Conservation (phyloP, 2,329 filamentous ascomycete species). For the Aschersonia sp. region DNA sequence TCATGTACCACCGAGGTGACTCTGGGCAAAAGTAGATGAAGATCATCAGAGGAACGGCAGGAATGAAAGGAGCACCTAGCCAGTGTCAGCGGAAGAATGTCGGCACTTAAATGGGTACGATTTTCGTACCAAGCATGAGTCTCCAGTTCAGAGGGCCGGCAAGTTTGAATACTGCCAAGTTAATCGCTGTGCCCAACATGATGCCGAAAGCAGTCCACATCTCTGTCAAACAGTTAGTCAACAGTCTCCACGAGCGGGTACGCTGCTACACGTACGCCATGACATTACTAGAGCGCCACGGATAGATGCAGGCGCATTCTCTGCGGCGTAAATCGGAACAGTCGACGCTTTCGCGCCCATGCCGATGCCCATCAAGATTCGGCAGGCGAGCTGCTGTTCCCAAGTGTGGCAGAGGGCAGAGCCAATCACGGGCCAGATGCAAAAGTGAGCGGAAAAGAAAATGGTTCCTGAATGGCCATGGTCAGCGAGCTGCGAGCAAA, state of each 20-base stretch:
- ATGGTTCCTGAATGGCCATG: constrained; percentile 25
- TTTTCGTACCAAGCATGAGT: constrained; percentile 28
- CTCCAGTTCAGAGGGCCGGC: constrained; percentile 18
- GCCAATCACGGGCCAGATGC: constrained; percentile 48
- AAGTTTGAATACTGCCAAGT: constrained; percentile 14
- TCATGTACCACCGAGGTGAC: constrained; percentile 49
- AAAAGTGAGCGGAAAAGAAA: constrained; percentile 61
- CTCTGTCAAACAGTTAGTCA: constrained; percentile 20
- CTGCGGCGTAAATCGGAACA: constrained; percentile 61
- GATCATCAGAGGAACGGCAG: constrained; percentile 35
- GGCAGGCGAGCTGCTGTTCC: constrained; percentile 51
- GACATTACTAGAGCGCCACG: constrained; percentile 69
- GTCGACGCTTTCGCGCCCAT: constrained; percentile 52
- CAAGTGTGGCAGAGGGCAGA: constrained; percentile 50
- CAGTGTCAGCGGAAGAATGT: not conserved
- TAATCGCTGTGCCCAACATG: constrained; percentile 26
- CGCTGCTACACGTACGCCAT: constrained; percentile 31
- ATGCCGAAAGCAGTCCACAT: constrained; percentile 48
- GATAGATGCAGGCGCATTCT: constrained; percentile 53
- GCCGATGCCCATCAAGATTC: constrained; percentile 54
- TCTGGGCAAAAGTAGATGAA: constrained; percentile 49
- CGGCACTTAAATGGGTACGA: not conserved
- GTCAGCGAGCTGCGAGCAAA: not conserved
- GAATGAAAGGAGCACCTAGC: constrained; percentile 39
- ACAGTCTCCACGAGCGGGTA: not conserved